Base-by-base conservation (phyloP, 192 early-diverging fungal genomes). In the Ramicandelaber brevisporus region DNA sequence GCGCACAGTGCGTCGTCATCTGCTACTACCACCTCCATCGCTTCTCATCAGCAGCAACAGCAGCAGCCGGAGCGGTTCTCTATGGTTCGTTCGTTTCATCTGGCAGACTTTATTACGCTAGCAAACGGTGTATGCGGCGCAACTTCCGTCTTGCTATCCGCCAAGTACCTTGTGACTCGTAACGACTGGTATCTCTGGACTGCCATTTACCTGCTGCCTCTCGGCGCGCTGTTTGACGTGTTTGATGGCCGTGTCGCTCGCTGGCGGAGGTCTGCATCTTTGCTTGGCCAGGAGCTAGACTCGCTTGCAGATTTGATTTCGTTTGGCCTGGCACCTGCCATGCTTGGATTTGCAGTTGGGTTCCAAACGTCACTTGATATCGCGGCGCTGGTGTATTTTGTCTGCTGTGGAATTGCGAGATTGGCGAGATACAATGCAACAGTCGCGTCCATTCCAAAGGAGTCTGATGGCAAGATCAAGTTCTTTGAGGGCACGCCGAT, bases 401-500 rank as follows among this genome's bases (percentile, higher is more conserved):
- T 90, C 12, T 72, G 63, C 26, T 81, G 78, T 33, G 78, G 74
- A 16, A 69, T 81, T 36, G 70, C 85, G 14, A 65, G 85, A 15
- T 49, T 89, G 21, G 85, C 82, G 1, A 52, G 82, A 8, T 90
- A 68, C 55, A 90, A 90, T 41, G 77, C 78, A n/a, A 85, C 82
- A 0, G 70, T 83, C 0, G 76, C 73, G 5, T 56, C 70, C 13
- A 23, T 70, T 33, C 70, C 74, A 10, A 74, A 70, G 18, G 82
- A 83, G 26, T 28, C 23, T n/a, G 55, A 53, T 6, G 82, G 82
- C 20, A 86, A 87, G 34, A 58, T 82, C 20, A 35, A 46, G 17
- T 77, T 76, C 38, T 89, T 85, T 52, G 78, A 90, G 43, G 85
- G 85, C 17, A 80, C 80, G 5, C 85, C 85, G 4, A 87, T 90